These are phyloP conservation scores for Globisporangium cederbergense DNA, from an alignment of 352 stramenopile species.

Conservation along the genomic window DNA sequence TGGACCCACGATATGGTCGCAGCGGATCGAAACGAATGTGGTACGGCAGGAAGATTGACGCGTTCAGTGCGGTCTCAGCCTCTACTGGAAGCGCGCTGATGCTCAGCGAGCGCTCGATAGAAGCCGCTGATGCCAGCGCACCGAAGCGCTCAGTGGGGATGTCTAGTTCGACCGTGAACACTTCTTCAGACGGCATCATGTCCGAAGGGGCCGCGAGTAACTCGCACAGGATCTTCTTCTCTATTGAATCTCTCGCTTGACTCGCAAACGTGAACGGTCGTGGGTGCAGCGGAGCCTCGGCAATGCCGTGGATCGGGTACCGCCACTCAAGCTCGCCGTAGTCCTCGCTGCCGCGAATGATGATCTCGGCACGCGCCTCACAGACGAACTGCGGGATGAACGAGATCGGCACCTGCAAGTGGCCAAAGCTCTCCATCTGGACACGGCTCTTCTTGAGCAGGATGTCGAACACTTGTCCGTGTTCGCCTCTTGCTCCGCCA, in stretches of 20 bases:
- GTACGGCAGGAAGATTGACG: constrained; percentile 33
- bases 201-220: constrained; percentile 46
- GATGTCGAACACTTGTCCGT: constrained; percentile 56
- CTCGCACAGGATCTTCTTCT: constrained; percentile 63
- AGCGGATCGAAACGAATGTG: constrained; percentile 83
- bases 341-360: constrained; percentile 60
- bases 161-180: constrained; percentile 60
- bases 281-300: constrained; percentile 63
- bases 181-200: constrained; percentile 40
- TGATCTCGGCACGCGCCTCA: constrained; percentile 61
- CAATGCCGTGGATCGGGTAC: constrained; percentile 72
- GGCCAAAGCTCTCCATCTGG: constrained; percentile 76
- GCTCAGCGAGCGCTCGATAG: constrained; percentile 54
- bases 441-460: constrained; percentile 71
- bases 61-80: neutral
- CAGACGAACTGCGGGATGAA: constrained; percentile 82
- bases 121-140: constrained; percentile 31
- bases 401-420: constrained; percentile 88
- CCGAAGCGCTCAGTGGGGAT: constrained; percentile 57
- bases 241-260: constrained; percentile 58
- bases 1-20: constrained; percentile 70
- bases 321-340: constrained; percentile 73
- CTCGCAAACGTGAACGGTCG: constrained; percentile 56
- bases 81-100: constrained; percentile 28
- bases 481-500: neutral